phyloP scores from a whole-genome alignment of 1,139 yeast genomes.

The Taphrina deformans region DNA sequence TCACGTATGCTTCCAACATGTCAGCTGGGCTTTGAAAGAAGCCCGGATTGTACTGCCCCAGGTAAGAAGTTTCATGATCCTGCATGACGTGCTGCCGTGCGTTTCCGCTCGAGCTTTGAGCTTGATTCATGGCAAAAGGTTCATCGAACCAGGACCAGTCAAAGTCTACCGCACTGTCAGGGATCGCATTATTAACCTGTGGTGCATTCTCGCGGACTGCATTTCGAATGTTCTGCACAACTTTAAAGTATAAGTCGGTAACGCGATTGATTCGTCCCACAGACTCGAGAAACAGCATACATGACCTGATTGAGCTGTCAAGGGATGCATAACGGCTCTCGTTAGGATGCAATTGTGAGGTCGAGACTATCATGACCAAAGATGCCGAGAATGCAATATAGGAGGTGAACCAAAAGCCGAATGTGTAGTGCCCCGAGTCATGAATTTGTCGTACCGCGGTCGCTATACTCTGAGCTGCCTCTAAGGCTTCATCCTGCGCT shows the following conservation, averaged over 20 bases:
- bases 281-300: background rate
- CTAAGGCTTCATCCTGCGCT: background rate
- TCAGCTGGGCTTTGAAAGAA: constrained; percentile 4
- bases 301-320: background rate
- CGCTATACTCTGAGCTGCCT: constrained; percentile 2
- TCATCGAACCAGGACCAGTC: constrained; percentile 10
- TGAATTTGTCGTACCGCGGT: constrained; percentile 1
- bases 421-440: background rate
- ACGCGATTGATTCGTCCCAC: constrained; percentile 6
- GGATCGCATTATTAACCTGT: background rate
- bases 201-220: background rate
- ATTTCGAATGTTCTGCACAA: background rate
- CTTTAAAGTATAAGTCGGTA: background rate
- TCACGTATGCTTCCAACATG: background rate
- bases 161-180: background rate
- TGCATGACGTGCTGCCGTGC: background rate
- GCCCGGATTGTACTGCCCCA: background rate
- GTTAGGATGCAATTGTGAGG: background rate
- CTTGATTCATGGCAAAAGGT: background rate
- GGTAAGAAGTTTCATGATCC: background rate
- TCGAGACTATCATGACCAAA: background rate
- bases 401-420: constrained; percentile 3
- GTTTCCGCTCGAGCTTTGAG: background rate
- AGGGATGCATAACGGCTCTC: background rate
- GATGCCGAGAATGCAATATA: constrained; percentile 1